Conservation (phyloP, 345 rosid genomes). For the Eucalyptus sp. region DNA sequence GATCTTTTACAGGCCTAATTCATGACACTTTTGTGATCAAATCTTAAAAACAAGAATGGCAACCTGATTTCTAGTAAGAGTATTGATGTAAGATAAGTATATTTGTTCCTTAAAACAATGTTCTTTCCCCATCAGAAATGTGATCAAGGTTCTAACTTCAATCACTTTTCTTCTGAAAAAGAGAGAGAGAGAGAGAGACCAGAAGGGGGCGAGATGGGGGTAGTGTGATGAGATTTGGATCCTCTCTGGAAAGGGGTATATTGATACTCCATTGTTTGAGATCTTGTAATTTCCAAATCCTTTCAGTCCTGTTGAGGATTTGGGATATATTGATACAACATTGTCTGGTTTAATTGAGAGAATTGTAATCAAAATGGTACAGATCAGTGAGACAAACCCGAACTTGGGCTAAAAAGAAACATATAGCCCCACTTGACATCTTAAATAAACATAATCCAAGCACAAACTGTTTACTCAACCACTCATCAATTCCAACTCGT, state of each 20-base stretch:
- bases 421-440: not conserved
- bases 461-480: not conserved
- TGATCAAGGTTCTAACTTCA: not conserved
- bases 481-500: not conserved
- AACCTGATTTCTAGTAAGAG: not conserved
- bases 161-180: not conserved
- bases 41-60: not conserved
- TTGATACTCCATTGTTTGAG: not conserved
- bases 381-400: not conserved
- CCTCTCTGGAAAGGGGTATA: not conserved
- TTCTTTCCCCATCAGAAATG: not conserved
- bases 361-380: rapidly evolving
- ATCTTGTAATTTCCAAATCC: not conserved
- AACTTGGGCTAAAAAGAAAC: not conserved
- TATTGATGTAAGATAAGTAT: not conserved
- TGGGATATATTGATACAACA: not conserved
- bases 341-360: not conserved
- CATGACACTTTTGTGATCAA: not conserved
- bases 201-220: not conserved
- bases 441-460: not conserved
- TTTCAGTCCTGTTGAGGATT: not conserved
- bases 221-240: not conserved
- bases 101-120: not conserved
- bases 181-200: not conserved
- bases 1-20: not conserved